These are phyloP conservation scores for Prototheca cutis DNA, from an alignment of 163 green algal species.

Conservation along the genomic window DNA sequence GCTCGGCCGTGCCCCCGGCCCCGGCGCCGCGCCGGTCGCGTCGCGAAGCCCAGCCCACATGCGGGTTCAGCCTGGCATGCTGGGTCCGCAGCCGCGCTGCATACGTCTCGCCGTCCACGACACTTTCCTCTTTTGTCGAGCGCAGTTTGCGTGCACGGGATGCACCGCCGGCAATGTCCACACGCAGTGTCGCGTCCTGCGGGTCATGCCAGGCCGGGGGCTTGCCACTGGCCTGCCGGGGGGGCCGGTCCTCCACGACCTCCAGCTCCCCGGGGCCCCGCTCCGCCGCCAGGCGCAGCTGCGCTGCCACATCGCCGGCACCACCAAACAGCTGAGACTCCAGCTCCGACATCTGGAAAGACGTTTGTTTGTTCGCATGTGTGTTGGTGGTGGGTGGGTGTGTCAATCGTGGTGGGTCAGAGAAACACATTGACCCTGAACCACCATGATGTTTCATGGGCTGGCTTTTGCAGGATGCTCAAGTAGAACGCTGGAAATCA, in stretches of 20 bases:
- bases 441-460: too few relatives aligned
- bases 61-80: slow-evolving; percentile 62
- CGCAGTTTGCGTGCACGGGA: slow-evolving; percentile 67
- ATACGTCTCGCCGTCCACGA: slow-evolving; percentile 54
- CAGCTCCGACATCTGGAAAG: slow-evolving; percentile 9
- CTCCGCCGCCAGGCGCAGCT: slow-evolving; percentile 5
- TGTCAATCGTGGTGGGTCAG: too few relatives aligned
- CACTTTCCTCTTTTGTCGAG: slow-evolving; percentile 46
- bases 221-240: neutral
- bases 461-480: too few relatives aligned
- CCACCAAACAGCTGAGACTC: slow-evolving; percentile 11
- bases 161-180: slow-evolving; percentile 48
- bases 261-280: neutral
- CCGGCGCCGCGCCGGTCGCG: slow-evolving; percentile 1
- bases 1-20: slow-evolving; percentile 2
- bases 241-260: slow-evolving; percentile 10
- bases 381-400: too few relatives aligned
- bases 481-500: too few relatives aligned
- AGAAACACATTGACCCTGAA: too few relatives aligned
- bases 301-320: slow-evolving; percentile 5
- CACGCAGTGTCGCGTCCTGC: slow-evolving; percentile 35
- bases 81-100: slow-evolving; percentile 62
- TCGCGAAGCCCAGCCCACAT: slow-evolving; percentile 53
- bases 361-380: neutral
- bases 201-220: slow-evolving; percentile 48